phyloP scores from a whole-genome alignment of 345 rosid species.

The Eucalyptus urophylla region DNA sequence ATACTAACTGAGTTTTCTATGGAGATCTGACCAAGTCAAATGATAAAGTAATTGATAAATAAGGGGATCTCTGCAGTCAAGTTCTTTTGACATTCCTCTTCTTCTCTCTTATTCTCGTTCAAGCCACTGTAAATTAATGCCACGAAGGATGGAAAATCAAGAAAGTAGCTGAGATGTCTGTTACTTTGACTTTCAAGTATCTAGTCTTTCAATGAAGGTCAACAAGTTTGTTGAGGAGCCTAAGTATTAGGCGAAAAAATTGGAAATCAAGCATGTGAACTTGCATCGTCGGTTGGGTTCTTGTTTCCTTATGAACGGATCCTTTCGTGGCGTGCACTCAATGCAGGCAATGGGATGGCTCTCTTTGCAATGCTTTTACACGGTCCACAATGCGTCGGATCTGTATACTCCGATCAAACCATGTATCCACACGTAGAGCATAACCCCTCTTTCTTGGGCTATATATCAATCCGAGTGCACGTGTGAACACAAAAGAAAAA shows the following conservation, averaged over 20 bases:
- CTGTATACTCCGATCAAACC: background rate
- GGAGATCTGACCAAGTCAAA: background rate
- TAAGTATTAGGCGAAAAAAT: background rate
- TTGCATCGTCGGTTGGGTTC: slow-evolving; percentile 19
- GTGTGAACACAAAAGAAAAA: background rate
- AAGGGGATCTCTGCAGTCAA: background rate
- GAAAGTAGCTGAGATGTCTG: slow-evolving; percentile 12
- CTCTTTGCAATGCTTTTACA: background rate
- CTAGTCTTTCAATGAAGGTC: background rate
- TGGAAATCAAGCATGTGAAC: slow-evolving; percentile 11
- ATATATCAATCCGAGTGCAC: background rate
- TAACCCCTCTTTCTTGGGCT: background rate
- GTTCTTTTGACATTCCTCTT: background rate
- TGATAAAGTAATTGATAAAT: background rate
- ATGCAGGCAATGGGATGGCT: background rate
- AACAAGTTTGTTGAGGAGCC: background rate
- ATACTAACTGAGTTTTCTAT: background rate
- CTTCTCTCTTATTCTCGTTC: background rate
- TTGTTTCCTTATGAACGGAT: background rate
- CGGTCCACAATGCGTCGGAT: background rate
- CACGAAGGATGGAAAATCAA: background rate
- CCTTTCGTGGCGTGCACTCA: slow-evolving; percentile 35
- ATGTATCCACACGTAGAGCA: background rate
- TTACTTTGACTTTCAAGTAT: background rate
- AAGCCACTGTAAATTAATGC: background rate